phyloP scores from a whole-genome alignment of 768 basidiomycete species.

The Mycena rosella region DNA sequence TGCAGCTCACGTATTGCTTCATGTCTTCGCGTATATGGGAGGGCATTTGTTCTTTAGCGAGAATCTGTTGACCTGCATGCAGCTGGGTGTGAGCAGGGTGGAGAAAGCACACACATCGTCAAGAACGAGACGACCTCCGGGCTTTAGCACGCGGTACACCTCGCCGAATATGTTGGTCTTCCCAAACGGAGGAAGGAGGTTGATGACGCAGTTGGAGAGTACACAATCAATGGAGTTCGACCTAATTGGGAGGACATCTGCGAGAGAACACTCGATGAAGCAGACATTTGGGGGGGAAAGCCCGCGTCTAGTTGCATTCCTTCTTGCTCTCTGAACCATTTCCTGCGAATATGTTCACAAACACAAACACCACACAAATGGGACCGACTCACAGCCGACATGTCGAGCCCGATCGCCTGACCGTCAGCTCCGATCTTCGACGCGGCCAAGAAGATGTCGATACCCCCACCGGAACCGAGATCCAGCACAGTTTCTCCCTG shows the following conservation, averaged over 20 bases:
- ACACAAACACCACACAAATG: neutral
- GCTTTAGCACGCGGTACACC: conserved; percentile 62
- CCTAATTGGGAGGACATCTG: conserved; percentile 61
- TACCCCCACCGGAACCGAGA: conserved; percentile 69
- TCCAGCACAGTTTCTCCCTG: conserved; percentile 71
- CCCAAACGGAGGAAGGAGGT: conserved; percentile 57
- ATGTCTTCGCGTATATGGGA: conserved; percentile 56
- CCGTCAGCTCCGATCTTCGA: conserved; percentile 62
- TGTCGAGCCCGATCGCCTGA: conserved; percentile 67
- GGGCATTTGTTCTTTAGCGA: conserved; percentile 60
- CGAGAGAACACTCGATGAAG: conserved; percentile 59
- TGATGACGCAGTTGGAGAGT: conserved; percentile 70
- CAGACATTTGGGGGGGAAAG: conserved; percentile 63
- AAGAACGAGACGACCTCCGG: conserved; percentile 66
- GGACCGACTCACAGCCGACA: conserved; percentile 56
- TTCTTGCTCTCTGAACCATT: conserved; percentile 63
- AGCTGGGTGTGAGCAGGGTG: neutral
- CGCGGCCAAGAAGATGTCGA: conserved; percentile 69
- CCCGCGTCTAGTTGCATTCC: conserved; percentile 55
- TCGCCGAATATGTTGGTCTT: conserved; percentile 62
- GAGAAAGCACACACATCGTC: conserved; percentile 56
- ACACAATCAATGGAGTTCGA: conserved; percentile 66
- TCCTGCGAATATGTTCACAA: conserved; percentile 50
- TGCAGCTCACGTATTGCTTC: conserved; percentile 57
- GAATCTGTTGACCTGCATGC: conserved; percentile 52